These are phyloP conservation scores for Rosa rugosa DNA, from an alignment of 306 rosid genomes.

Conservation along the genomic window DNA sequence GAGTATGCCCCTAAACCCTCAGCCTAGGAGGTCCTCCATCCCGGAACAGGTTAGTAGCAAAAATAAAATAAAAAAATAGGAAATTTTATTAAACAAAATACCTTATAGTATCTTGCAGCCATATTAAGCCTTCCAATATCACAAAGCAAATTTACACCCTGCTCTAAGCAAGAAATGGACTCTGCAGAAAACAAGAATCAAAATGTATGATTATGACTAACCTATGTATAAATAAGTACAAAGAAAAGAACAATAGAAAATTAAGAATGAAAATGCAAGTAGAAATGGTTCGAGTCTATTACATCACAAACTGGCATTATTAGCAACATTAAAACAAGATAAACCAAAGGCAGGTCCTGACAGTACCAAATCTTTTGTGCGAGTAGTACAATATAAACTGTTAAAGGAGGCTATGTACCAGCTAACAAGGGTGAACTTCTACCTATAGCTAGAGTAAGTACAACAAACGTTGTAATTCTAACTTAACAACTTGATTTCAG, in stretches of 20 bases:
- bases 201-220: not conserved
- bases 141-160: conserved; percentile 76
- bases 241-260: not conserved
- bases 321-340: not conserved
- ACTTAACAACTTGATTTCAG: not conserved
- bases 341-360: not conserved
- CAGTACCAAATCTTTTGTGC: not conserved
- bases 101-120: conserved; percentile 98
- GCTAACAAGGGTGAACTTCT: not conserved
- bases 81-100: conserved; percentile 17
- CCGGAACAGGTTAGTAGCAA: not conserved
- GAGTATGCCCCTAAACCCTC: not conserved
- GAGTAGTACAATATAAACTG: not conserved
- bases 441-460: not conserved
- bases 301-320: not conserved
- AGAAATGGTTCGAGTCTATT: not conserved
- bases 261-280: not conserved
- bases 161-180: conserved; percentile 74
- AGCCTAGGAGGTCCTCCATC: not conserved
- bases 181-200: conserved; percentile 40
- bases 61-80: not conserved
- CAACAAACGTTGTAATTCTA: not conserved
- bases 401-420: not conserved
- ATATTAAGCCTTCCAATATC: conserved; percentile 96
- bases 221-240: not conserved